phyloP scores from a whole-genome alignment of 1,139 yeast genomes.

The Dujonia santamariae region DNA sequence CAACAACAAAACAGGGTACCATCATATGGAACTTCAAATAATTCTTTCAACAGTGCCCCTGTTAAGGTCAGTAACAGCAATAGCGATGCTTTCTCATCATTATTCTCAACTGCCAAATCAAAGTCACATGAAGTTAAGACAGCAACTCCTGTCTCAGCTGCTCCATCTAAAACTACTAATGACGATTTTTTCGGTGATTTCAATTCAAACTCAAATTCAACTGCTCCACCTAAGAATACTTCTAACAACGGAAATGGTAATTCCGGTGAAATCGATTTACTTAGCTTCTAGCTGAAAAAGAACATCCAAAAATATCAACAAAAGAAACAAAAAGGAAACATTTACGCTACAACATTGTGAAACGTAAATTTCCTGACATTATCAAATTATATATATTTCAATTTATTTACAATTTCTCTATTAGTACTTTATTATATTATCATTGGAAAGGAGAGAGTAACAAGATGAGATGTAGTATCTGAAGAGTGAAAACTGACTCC shows the following conservation, averaged over 20 bases:
- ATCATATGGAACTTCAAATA: conserved; percentile 1
- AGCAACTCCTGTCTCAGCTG: conserved; percentile 7
- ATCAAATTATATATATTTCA: background rate
- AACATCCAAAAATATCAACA: background rate
- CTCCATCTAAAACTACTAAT: conserved; percentile 10
- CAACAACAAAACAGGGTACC: conserved; percentile 12
- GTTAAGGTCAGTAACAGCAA: conserved; percentile 10
- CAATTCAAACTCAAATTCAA: conserved; percentile 8
- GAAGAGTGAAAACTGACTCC: too few species aligned
- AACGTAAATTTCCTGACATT: background rate
- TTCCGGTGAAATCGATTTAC: conserved; percentile 30
- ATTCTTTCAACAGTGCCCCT: conserved; percentile 10
- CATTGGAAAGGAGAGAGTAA: background rate
- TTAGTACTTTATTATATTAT: background rate
- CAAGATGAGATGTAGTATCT: background rate
- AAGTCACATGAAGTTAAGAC: conserved; percentile 20
- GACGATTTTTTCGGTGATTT: conserved; percentile 23
- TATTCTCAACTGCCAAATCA: conserved; percentile 71
- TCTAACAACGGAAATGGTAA: conserved; percentile 12
- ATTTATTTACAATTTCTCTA: background rate
- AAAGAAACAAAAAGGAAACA: background rate
- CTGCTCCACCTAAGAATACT: conserved; percentile 8
- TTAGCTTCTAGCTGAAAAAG: conserved; percentile 23
- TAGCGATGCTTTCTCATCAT: conserved; percentile 77
- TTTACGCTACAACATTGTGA: background rate